Percentiles rank a stretch among this genome's conserved stretches.
Evolutionary conservation across 805 yeast genomes (phyloP).

Genomic region (Saccharomycopsis fermentans): DNA sequence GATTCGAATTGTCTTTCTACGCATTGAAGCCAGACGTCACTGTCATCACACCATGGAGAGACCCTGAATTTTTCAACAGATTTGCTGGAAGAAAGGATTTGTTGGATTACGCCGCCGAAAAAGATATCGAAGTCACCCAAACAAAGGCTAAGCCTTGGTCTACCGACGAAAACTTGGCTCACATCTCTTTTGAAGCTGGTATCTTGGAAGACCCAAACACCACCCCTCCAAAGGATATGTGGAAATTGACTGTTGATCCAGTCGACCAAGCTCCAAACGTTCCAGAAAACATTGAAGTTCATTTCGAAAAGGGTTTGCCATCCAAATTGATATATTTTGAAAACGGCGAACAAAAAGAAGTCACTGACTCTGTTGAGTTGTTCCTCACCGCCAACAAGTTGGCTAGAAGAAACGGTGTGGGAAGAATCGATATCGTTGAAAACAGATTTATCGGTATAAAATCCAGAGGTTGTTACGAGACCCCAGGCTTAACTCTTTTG

Average conservation of each 20-base stretch:
- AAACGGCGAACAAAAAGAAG: conserved; percentile 40
- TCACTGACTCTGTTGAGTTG: conserved; percentile 83
- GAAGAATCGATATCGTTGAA: conserved; percentile 98
- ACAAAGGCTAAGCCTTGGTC: conserved; percentile 99
- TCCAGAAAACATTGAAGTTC: conserved; percentile 83
- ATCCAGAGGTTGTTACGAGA: conserved; percentile 99
- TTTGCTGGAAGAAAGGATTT: conserved; percentile 97
- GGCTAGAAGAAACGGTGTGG: conserved; percentile 99
- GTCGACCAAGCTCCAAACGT: conserved; percentile 75
- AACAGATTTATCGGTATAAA: conserved; percentile 98
- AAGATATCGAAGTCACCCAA: conserved; percentile 90
- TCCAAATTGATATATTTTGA: conserved; percentile 58
- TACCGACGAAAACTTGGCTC: conserved; percentile 98
- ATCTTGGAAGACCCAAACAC: conserved; percentile 97
- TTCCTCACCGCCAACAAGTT: conserved; percentile 87
- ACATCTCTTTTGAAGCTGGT: conserved; percentile 98
- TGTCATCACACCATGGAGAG: conserved; percentile 99
- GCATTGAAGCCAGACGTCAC: conserved; percentile 95
- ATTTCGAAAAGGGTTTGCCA: conserved; percentile 82
- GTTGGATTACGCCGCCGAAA: conserved; percentile 85
- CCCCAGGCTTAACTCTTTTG: conserved; percentile 93
- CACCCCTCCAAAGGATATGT: conserved; percentile 99
- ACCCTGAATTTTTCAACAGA: conserved; percentile 85
- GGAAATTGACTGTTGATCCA: conserved; percentile 97
- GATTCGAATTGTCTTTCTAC: conserved; percentile 94